Evolutionary conservation across 768 basidiomycete species (phyloP).

Genomic region (Mycena capillaripes): DNA sequence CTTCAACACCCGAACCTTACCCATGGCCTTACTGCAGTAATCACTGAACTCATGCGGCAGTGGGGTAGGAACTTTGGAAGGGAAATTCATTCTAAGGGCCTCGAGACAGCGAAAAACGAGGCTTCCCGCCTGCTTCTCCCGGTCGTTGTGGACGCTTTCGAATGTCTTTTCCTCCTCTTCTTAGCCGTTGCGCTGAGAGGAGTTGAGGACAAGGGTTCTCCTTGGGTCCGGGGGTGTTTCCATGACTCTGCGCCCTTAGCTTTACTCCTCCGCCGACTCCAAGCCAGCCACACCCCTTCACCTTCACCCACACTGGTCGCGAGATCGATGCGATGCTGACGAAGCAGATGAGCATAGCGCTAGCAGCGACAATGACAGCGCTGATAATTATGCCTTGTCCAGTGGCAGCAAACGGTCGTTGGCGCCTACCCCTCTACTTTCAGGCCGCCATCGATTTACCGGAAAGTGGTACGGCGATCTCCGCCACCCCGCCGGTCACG

Average conservation of each 20-base stretch:
- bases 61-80: too few species aligned
- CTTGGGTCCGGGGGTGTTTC: constrained; percentile 4
- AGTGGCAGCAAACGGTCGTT: background rate
- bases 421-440: background rate
- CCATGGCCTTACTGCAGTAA: too few species aligned
- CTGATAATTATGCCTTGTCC: background rate
- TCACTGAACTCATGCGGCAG: too few species aligned
- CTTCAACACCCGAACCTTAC: too few species aligned
- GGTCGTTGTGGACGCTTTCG: background rate
- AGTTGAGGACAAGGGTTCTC: background rate
- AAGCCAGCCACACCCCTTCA: too few species aligned
- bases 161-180: constrained; percentile 12
- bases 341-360: background rate
- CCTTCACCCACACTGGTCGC: too few species aligned
- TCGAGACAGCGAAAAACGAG: too few species aligned
- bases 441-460: background rate
- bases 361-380: background rate
- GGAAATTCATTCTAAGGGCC: too few species aligned
- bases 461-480: constrained; percentile 9
- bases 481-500: background rate
- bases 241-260: background rate
- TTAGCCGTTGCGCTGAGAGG: background rate
- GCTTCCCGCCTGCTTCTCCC: background rate
- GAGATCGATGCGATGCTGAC: background rate
- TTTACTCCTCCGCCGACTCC: background rate